A percentile compares a stretch with the other conserved stretches of the same genome.
phyloP scores from a whole-genome alignment of 495 filamentous ascomycete species.

The Tuber melanosporum region DNA sequence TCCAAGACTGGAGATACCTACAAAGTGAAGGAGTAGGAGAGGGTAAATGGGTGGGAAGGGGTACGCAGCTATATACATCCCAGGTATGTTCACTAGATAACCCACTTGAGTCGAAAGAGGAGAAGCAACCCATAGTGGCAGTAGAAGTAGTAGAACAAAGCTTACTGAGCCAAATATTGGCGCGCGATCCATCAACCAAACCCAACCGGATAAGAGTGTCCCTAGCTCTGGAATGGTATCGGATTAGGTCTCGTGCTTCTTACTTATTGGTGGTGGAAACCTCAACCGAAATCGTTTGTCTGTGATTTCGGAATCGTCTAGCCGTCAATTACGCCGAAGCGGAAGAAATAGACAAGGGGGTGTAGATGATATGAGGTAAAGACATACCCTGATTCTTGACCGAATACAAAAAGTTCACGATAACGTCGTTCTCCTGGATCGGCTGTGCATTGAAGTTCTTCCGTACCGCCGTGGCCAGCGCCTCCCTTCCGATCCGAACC shows the following conservation, averaged over 20 bases:
- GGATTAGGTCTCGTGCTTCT: slow-evolving; percentile 30
- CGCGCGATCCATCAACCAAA: not conserved
- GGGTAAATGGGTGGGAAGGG: not conserved
- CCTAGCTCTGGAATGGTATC: not conserved
- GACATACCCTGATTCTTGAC: slow-evolving; percentile 56
- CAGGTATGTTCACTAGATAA: not conserved
- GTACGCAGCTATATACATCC: not conserved
- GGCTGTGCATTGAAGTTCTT: slow-evolving; percentile 87
- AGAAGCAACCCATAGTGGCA: not conserved
- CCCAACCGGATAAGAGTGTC: not conserved
- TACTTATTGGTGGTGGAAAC: slow-evolving; percentile 38
- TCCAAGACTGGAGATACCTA: not conserved
- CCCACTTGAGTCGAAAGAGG: not conserved
- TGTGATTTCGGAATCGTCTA: slow-evolving; percentile 15
- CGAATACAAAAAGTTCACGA: slow-evolving; percentile 81
- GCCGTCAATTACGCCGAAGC: not conserved
- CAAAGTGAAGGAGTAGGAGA: not conserved
- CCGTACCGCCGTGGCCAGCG: slow-evolving; percentile 67
- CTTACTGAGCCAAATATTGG: not conserved
- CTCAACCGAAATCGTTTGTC: slow-evolving; percentile 41
- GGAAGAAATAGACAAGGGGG: not conserved
- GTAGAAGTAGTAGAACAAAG: not conserved
- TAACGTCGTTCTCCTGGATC: slow-evolving; percentile 78
- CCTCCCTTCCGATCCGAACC: slow-evolving; percentile 57
- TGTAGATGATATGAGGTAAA: not conserved